Evolutionary conservation across 2,329 filamentous ascomycete genomes (phyloP).

Genomic region (Apiospora kogelbergensis): DNA sequence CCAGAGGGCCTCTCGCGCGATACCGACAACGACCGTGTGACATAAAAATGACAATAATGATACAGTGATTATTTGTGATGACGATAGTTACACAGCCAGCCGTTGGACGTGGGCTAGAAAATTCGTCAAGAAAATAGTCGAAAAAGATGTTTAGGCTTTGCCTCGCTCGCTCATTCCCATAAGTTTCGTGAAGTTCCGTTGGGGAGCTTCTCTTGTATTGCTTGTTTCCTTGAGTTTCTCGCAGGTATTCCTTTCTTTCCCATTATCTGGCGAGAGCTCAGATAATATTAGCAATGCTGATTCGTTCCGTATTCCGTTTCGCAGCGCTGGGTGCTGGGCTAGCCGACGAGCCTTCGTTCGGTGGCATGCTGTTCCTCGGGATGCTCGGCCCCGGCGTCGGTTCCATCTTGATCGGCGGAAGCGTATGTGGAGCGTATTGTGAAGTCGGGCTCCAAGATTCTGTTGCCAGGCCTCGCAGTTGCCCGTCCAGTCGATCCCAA

Average conservation of each 20-base stretch:
- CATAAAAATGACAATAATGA: slow-evolving; percentile 7
- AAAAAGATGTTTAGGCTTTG: neutral
- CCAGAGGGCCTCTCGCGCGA: neutral
- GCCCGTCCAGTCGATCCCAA: slow-evolving; percentile 73
- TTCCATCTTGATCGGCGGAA: slow-evolving; percentile 35
- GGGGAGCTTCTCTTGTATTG: neutral
- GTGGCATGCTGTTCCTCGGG: slow-evolving; percentile 21
- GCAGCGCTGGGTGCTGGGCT: slow-evolving; percentile 33
- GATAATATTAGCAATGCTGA: slow-evolving; percentile 47
- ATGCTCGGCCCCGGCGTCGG: slow-evolving; percentile 20
- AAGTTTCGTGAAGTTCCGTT: neutral
- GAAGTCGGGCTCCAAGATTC: slow-evolving; percentile 25
- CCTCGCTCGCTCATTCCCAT: neutral
- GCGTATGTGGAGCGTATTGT: slow-evolving; percentile 27
- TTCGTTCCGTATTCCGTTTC: slow-evolving; percentile 42
- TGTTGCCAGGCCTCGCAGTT: slow-evolving; percentile 52
- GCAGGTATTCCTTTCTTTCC: neutral
- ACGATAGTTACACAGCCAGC: neutral
- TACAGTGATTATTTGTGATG: slow-evolving; percentile 4
- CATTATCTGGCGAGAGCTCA: slow-evolving; percentile 14
- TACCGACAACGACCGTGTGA: neutral
- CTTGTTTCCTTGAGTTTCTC: neutral
- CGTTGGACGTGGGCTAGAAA: neutral
- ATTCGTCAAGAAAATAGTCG: neutral
- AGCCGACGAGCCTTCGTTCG: slow-evolving; percentile 15